Conservation (phyloP, 179 eudicot species). For the Actinidia arguta region DNA sequence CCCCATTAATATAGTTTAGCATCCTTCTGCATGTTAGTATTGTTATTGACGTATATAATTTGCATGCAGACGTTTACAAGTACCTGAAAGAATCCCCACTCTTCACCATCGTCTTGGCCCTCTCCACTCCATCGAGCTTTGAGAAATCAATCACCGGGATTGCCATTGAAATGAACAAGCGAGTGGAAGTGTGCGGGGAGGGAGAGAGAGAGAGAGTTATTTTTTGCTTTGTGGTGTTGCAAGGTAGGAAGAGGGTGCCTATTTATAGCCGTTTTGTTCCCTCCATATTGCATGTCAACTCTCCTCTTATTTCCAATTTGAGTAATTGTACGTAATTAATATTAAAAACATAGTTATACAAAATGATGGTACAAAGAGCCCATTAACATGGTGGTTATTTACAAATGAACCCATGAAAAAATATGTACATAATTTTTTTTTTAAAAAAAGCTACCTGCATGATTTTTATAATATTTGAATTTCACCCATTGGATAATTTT, state of each 20-base stretch:
- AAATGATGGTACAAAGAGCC: no score
- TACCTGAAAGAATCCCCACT: conserved; percentile 99
- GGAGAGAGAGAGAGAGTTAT: conserved; percentile 6
- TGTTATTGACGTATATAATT: neutral
- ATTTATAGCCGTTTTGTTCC: conserved; percentile 55
- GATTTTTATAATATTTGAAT: no score
- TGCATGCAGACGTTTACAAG: neutral
- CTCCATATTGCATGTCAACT: conserved; percentile 40
- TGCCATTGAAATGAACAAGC: conserved; percentile 50
- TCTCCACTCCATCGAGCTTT: conserved; percentile 79
- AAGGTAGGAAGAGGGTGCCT: conserved; percentile 20
- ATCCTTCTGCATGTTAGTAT: neutral
- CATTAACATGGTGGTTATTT: no score
- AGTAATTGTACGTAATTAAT: no score
- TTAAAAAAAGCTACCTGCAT: no score
- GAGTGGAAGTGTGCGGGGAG: conserved; percentile 9
- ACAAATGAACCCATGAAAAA: no score
- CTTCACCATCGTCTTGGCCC: conserved; percentile 73
- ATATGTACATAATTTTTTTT: no score
- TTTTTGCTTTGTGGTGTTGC: neutral
- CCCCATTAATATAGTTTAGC: neutral
- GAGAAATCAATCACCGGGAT: conserved; percentile 96
- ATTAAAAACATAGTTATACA: no score
- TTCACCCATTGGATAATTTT: no score
- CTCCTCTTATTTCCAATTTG: no score